These are phyloP conservation scores for Lactifluus rugatus DNA, from an alignment of 768 basidiomycete species.

Conservation along the genomic window DNA sequence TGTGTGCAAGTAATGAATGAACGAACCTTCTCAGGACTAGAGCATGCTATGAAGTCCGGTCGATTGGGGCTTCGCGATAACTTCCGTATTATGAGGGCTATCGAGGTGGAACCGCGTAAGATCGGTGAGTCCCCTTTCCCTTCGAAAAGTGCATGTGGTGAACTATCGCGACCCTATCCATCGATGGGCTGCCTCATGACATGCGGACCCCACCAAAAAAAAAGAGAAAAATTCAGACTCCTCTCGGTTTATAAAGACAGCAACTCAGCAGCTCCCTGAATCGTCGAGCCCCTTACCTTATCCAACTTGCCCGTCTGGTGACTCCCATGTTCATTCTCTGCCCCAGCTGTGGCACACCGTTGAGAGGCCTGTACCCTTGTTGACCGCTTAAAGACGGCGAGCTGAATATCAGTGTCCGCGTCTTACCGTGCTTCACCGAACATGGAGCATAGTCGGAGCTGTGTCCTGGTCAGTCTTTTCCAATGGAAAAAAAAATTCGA, in stretches of 20 bases:
- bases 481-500: not conserved
- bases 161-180: not conserved
- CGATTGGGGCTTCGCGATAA: slow-evolving; percentile 3
- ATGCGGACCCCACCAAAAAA: not conserved
- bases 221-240: slow-evolving; percentile 7
- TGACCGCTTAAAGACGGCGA: not conserved
- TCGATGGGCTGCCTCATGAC: slow-evolving; percentile 14
- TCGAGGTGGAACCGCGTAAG: slow-evolving; percentile 6
- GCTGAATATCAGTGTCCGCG: not conserved
- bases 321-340: not conserved
- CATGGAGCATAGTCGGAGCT: not conserved
- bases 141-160: slow-evolving; percentile 1
- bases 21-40: not conserved
- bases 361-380: not conserved
- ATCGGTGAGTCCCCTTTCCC: slow-evolving; percentile 9
- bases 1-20: not conserved
- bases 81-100: not conserved
- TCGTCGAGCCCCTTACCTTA: slow-evolving; percentile 4
- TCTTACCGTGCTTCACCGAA: not conserved
- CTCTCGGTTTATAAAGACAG: slow-evolving; percentile 14
- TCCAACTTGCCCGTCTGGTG: slow-evolving; percentile 3
- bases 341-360: not conserved
- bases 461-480: not conserved
- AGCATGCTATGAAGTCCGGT: not conserved
- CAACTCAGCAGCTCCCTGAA: slow-evolving; percentile 11